Conservation (phyloP, 768 basidiomycete genomes). For the Crucibulum laeve region DNA sequence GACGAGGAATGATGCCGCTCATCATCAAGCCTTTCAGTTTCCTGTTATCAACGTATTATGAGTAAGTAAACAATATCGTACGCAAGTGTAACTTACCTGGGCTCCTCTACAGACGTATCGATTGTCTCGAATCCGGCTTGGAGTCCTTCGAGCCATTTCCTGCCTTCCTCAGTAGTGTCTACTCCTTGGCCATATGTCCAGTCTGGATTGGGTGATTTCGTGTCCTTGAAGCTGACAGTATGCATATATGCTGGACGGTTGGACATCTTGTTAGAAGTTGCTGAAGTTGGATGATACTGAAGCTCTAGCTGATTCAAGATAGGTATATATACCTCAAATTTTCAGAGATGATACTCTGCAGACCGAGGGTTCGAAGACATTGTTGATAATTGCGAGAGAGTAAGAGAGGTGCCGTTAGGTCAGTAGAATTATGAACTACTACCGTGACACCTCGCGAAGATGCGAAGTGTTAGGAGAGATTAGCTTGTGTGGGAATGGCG, state of each 20-base stretch:
- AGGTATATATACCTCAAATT: too few species aligned
- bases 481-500: too few species aligned
- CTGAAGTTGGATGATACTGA: too few species aligned
- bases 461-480: too few species aligned
- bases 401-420: too few species aligned
- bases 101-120: slow-evolving; percentile 27
- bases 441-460: too few species aligned
- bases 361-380: too few species aligned
- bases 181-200: slow-evolving; percentile 33
- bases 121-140: slow-evolving; percentile 33
- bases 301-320: too few species aligned
- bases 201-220: slow-evolving; percentile 29
- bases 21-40: slow-evolving; percentile 42
- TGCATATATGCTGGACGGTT: slow-evolving; percentile 15
- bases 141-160: slow-evolving; percentile 40
- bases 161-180: slow-evolving; percentile 27
- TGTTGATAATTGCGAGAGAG: too few species aligned
- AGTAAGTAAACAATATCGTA: not conserved
- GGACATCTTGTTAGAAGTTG: slow-evolving; percentile 4
- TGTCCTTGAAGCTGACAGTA: slow-evolving; percentile 20
- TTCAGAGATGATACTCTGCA: too few species aligned
- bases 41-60: slow-evolving; percentile 11
- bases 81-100: slow-evolving; percentile 17
- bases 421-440: too few species aligned
- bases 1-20: slow-evolving; percentile 58